These are phyloP conservation scores for Phytopythium litorale DNA, from an alignment of 352 stramenopile genomes.

Conservation along the genomic window DNA sequence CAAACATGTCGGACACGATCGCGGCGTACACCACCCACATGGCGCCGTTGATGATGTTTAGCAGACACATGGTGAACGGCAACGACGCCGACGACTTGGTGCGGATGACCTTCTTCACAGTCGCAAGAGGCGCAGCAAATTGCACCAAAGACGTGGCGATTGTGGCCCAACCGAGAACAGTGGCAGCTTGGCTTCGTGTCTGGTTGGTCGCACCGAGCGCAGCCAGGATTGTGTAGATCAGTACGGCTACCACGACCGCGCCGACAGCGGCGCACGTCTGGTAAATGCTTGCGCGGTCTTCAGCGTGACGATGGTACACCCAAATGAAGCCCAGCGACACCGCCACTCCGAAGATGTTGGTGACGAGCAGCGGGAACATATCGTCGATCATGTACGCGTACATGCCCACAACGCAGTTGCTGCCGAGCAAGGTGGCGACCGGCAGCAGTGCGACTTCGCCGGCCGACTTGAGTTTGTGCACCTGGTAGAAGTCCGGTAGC, in stretches of 20 bases:
- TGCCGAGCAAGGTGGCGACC: conserved; percentile 13
- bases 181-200: neutral
- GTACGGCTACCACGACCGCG: conserved; percentile 20
- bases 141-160: conserved; percentile 34
- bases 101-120: conserved; percentile 29
- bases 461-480: conserved; percentile 15
- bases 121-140: conserved; percentile 40
- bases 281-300: conserved; percentile 8
- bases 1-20: conserved; percentile 26
- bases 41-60: conserved; percentile 39
- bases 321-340: conserved; percentile 7
- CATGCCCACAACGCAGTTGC: conserved; percentile 6
- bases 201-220: conserved; percentile 25
- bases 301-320: conserved; percentile 14
- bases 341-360: conserved; percentile 9
- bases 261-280: conserved; percentile 11
- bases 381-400: conserved; percentile 13
- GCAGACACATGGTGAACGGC: conserved; percentile 39
- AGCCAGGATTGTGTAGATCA: conserved; percentile 31
- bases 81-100: conserved; percentile 42
- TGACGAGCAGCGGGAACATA: conserved; percentile 12
- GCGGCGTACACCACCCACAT: conserved; percentile 40
- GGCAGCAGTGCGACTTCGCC: conserved; percentile 19
- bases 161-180: conserved; percentile 28
- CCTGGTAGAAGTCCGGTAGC: conserved; percentile 7